phyloP scores from a whole-genome alignment of 495 filamentous ascomycete species.

The Chaetomium fimeti region DNA sequence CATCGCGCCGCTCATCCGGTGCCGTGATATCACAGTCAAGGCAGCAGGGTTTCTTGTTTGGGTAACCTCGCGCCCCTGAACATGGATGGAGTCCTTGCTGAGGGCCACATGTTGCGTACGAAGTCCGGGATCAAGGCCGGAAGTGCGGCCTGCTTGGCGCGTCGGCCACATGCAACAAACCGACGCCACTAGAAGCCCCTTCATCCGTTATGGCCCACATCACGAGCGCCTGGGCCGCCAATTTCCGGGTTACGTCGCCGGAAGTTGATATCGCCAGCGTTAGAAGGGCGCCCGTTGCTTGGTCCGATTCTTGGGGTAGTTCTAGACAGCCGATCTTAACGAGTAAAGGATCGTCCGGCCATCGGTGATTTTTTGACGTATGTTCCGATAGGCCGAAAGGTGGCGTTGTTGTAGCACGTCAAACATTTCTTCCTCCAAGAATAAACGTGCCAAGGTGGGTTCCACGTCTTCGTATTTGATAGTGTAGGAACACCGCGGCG shows the following conservation, averaged over 20 bases:
- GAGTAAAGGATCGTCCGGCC: not conserved
- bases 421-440: not conserved
- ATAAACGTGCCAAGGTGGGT: not conserved
- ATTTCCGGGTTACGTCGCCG: not conserved
- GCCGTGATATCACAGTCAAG: not conserved
- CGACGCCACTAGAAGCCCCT: conserved; percentile 1
- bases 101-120: not conserved
- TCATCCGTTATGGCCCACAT: not conserved
- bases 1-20: not conserved
- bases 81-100: not conserved
- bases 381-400: conserved; percentile 4
- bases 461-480: conserved; percentile 14
- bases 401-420: conserved; percentile 1
- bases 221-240: not conserved
- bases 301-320: not conserved
- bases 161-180: conserved; percentile 6
- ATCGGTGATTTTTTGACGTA: not conserved
- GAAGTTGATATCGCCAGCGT: not conserved
- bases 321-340: not conserved
- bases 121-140: not conserved
- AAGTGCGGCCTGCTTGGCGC: conserved; percentile 3
- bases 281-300: not conserved
- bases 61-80: not conserved
- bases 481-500: not conserved
- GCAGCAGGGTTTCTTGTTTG: not conserved